Base-by-base conservation (phyloP, 2,329 filamentous ascomycete species). In the Monilinia vaccinii-corymbosi region DNA sequence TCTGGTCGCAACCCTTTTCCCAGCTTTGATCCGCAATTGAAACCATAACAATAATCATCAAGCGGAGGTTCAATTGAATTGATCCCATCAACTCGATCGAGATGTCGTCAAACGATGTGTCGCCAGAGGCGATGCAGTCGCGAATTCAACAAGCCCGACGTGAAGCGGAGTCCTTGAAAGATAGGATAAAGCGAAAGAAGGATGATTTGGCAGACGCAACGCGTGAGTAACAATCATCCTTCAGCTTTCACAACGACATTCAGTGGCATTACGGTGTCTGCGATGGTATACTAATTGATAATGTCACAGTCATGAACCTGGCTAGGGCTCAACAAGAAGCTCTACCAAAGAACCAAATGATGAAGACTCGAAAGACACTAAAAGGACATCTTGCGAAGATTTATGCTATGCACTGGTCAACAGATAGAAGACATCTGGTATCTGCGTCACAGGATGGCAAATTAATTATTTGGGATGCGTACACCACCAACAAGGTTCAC, bases 361-460 rank as follows among this genome's bases (percentile, higher is more conserved):
- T 99, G 94, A 96, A 94, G 82, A 89, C 93, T 66, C 94, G 96
- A 80, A 89, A 91, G 71, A 97, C 92, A 55, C 82, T 99, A 68
- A 97, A 97, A 80, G 94, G 94, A 67, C 94, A 99, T 81, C 79
- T 99, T 68, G 94, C 94, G 71, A 99, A 99, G 80, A 99, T 99
- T 71, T 99, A 99, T 76, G 94, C 94, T 71, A 99, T 99, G 94
- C 94, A 99, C 80, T 99, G 94, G 94, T 97, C 94, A 38, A 99
- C 94, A 66, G 94, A 99, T 77, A 86, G 94, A 73, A 87, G 94
- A 76, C 94, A 97, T 77, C 85, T 97, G 63, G 94, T 99, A 56
- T 97, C 94, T 14, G 94, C 94, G 65, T 99, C 94, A 69, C 94
- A 99, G 77, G 94, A 99, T 72, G 94, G 94, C 75, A 99, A 99